Evolutionary conservation across 225 moss, liverwort and hornwort genomes (phyloP).

Genomic region (Polytrichum formosum): DNA sequence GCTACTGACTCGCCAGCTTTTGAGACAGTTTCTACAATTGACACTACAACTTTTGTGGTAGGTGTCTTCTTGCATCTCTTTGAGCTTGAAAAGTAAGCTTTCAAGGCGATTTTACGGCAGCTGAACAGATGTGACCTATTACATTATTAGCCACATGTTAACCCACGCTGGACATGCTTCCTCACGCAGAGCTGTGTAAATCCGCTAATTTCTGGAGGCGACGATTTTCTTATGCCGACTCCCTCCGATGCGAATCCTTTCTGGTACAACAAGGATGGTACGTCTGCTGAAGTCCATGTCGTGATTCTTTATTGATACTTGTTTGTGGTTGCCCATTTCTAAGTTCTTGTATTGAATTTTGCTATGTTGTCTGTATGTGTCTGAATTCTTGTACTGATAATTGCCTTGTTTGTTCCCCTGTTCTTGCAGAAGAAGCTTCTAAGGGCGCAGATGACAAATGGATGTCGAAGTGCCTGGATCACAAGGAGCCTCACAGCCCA

Average conservation of each 20-base stretch:
- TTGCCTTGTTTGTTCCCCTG: not conserved
- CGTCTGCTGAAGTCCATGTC: not conserved
- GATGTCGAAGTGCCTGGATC: constrained; percentile 38
- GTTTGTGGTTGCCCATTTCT: not conserved
- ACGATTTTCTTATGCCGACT: constrained; percentile 42
- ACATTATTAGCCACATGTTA: not conserved
- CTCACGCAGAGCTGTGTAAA: constrained; percentile 33
- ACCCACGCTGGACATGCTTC: not conserved
- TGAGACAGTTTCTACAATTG: constrained; percentile 23
- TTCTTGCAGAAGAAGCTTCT: constrained; percentile 20
- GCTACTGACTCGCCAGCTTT: constrained; percentile 39
- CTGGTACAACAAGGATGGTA: constrained; percentile 45
- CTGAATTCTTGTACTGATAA: not conserved
- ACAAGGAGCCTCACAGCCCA: constrained; percentile 30
- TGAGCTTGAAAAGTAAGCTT: not conserved
- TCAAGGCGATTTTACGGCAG: not conserved
- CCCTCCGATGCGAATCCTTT: constrained; percentile 42
- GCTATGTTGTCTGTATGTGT: not conserved
- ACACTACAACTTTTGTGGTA: constrained; percentile 40
- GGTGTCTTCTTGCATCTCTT: not conserved
- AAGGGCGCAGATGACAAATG: constrained; percentile 40
- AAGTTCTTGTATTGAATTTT: not conserved
- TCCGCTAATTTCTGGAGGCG: constrained; percentile 38
- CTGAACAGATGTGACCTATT: not conserved
- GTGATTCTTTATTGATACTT: not conserved